Conservation (phyloP, 768 basidiomycete genomes). For the Mycena leptocephala region DNA sequence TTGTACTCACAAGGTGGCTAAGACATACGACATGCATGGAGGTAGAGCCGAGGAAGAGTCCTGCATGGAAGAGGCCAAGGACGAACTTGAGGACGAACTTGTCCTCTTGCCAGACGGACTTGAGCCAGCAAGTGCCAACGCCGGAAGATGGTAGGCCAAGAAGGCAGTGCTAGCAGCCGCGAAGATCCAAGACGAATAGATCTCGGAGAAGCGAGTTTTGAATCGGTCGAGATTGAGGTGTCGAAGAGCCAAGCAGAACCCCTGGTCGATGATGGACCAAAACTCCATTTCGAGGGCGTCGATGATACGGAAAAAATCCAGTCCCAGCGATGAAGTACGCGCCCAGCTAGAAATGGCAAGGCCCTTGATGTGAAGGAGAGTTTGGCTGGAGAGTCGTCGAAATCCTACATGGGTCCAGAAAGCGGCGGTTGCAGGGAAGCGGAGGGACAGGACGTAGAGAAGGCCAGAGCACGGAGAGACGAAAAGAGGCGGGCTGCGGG, state of each 20-base stretch:
- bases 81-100: background rate
- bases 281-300: no score
- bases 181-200: background rate
- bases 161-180: background rate
- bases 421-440: background rate
- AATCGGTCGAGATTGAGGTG: background rate
- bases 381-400: background rate
- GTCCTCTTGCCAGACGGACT: background rate
- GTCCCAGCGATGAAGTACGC: no score
- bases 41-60: background rate
- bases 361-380: background rate
- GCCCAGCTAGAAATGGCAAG: background rate
- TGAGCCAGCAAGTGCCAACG: background rate
- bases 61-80: background rate
- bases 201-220: background rate
- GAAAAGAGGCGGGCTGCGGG: background rate
- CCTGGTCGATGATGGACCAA: no score
- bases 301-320: no score
- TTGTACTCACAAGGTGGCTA: background rate
- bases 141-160: no score
- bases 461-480: no score
- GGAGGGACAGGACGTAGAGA: background rate
- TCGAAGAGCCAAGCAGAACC: no score
- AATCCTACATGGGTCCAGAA: background rate
- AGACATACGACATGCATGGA: background rate